These are phyloP conservation scores for Lentinula aciculospora DNA, from an alignment of 768 basidiomycete species.

Conservation along the genomic window DNA sequence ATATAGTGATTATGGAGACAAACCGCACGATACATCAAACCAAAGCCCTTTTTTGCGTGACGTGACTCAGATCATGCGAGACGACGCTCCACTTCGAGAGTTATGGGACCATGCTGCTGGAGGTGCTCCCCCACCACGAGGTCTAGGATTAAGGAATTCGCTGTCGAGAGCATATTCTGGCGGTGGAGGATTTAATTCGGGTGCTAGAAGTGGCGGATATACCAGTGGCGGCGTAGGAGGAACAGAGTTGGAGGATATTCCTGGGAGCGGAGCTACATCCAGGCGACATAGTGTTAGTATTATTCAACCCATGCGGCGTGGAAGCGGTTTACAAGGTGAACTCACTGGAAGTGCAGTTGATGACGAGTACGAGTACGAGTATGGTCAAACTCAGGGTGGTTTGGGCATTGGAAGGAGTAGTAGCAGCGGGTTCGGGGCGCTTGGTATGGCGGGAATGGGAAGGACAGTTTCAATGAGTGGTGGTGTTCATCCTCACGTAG, in stretches of 20 bases:
- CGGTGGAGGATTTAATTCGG: not conserved
- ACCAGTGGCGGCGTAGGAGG: not conserved
- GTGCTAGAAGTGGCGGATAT: not conserved
- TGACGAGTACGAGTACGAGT: slow-evolving; percentile 5
- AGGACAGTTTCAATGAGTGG: not conserved
- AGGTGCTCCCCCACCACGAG: not conserved
- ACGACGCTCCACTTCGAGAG: slow-evolving; percentile 69
- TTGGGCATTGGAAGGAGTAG: not conserved
- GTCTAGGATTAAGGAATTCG: not conserved
- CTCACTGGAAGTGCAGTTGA: slow-evolving; percentile 17
- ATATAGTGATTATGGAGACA: slow-evolving; percentile 1
- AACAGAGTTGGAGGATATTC: slow-evolving; percentile 5
- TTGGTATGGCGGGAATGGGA: slow-evolving; percentile 4
- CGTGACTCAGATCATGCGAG: slow-evolving; percentile 70
- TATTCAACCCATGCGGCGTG: slow-evolving; percentile 64
- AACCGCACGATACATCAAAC: slow-evolving; percentile 54
- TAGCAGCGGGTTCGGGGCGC: not conserved
- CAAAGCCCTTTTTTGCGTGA: slow-evolving; percentile 85
- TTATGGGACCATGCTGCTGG: slow-evolving; percentile 50
- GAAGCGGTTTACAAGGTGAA: slow-evolving; percentile 39
- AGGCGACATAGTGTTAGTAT: slow-evolving; percentile 80
- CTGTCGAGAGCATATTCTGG: not conserved
- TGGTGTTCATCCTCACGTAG: not conserved
- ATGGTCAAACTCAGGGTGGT: not conserved
- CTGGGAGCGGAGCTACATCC: slow-evolving; percentile 76